Percentiles rank a stretch among this genome's conserved stretches.
These are phyloP conservation scores for Schizochytrium sp. DNA, from an alignment of 108 stramenopile species.

Conservation along the genomic window DNA sequence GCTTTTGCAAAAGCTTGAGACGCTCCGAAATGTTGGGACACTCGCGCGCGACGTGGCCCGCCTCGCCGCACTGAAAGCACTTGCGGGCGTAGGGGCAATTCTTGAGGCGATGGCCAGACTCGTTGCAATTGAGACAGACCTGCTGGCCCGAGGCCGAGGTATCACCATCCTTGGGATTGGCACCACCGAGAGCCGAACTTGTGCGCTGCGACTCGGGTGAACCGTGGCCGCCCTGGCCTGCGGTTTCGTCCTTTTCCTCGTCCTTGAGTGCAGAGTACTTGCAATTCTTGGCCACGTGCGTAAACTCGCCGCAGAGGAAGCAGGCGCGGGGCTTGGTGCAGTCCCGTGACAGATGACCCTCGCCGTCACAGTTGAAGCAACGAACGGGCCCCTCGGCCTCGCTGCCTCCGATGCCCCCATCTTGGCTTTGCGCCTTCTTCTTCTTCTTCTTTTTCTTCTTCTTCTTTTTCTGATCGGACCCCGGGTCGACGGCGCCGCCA, in stretches of 20 bases:
- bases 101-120: conserved; percentile 9
- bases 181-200: not conserved
- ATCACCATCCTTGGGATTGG: not conserved
- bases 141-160: not conserved
- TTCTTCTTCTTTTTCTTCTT: conserved; percentile 18
- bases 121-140: not conserved
- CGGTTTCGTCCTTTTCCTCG: not conserved
- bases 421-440: not conserved
- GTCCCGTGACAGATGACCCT: conserved; percentile 4
- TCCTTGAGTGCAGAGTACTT: not conserved
- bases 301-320: conserved; percentile 9
- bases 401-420: not conserved
- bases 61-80: conserved; percentile 18
- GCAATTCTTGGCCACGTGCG: not conserved
- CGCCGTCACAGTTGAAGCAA: conserved; percentile 7
- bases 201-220: not conserved
- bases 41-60: conserved; percentile 6
- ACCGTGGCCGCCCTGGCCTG: not conserved
- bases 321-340: conserved; percentile 12
- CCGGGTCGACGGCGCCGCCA: not conserved
- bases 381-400: not conserved
- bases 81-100: conserved; percentile 3
- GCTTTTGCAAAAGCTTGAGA: not conserved
- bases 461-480: conserved; percentile 4
- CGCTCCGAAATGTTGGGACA: not conserved